A percentile compares a stretch with the other conserved stretches of the same genome.
These are phyloP conservation scores for Colletotrichum limetticola DNA, from an alignment of 2,329 filamentous ascomycete species.

Conservation along the genomic window DNA sequence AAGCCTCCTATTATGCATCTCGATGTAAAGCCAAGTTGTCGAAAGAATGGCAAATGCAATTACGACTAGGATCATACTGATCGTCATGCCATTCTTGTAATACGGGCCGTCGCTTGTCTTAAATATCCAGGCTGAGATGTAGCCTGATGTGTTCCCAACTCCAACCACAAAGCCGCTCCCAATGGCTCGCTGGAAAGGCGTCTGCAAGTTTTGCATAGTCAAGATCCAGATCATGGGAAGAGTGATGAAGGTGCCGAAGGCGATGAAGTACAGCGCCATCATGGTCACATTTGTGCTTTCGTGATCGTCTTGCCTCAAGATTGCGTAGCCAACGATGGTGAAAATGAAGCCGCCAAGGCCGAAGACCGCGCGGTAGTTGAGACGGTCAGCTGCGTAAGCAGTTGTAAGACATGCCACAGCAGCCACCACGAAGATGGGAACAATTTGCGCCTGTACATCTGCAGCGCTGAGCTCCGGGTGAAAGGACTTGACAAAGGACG, in stretches of 20 bases:
- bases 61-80: slow-evolving; percentile 25
- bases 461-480: slow-evolving; percentile 26
- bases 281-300: slow-evolving; percentile 25
- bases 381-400: slow-evolving; percentile 29
- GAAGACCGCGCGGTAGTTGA: slow-evolving; percentile 35
- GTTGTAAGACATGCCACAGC: slow-evolving; percentile 28
- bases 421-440: slow-evolving; percentile 36
- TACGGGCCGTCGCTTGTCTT: slow-evolving; percentile 34
- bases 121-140: slow-evolving; percentile 38
- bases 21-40: slow-evolving; percentile 28
- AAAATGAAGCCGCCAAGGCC: slow-evolving; percentile 31
- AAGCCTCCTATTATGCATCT: slow-evolving; percentile 18
- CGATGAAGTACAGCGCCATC: slow-evolving; percentile 37
- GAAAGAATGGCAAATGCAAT: slow-evolving; percentile 16
- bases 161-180: slow-evolving; percentile 50
- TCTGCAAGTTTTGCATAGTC: slow-evolving; percentile 33
- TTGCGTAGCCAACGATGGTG: slow-evolving; percentile 32
- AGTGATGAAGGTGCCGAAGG: slow-evolving; percentile 32
- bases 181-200: slow-evolving; percentile 38
- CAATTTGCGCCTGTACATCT: slow-evolving; percentile 34
- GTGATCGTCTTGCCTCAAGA: not conserved
- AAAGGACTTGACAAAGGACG: slow-evolving; percentile 35
- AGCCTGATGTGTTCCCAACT: slow-evolving; percentile 47
- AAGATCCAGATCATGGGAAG: slow-evolving; percentile 36
- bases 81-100: slow-evolving; percentile 34